Evolutionary conservation across 768 basidiomycete genomes (phyloP).

Genomic region (Zangia roseola): DNA sequence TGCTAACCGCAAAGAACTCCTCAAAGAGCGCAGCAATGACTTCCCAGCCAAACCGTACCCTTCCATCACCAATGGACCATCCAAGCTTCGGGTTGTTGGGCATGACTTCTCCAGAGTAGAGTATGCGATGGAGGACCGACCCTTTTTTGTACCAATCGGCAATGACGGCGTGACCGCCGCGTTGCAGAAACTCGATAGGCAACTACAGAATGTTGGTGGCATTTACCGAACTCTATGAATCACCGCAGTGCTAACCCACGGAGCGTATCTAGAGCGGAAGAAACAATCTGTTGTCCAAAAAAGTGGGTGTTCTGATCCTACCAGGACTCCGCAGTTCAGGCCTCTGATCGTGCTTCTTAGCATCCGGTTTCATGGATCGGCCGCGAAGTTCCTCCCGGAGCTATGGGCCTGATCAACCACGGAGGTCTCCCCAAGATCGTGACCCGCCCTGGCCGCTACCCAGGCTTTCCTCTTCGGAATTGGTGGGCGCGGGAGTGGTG

Average conservation of each 20-base stretch:
- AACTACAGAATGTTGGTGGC: slow-evolving; percentile 44
- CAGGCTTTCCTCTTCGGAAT: slow-evolving; percentile 70
- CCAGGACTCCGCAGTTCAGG: neutral
- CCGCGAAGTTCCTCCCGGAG: slow-evolving; percentile 68
- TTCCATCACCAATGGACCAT: slow-evolving; percentile 5
- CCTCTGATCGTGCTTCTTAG: slow-evolving; percentile 26
- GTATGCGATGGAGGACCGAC: slow-evolving; percentile 53
- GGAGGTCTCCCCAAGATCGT: slow-evolving; percentile 80
- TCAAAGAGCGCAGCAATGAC: slow-evolving; percentile 16
- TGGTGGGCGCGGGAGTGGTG: slow-evolving; percentile 83
- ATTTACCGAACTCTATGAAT: neutral
- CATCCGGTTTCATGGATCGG: slow-evolving; percentile 68
- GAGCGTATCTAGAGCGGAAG: slow-evolving; percentile 49
- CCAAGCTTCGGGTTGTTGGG: slow-evolving; percentile 15
- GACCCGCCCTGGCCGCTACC: slow-evolving; percentile 74
- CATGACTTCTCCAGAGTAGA: slow-evolving; percentile 49
- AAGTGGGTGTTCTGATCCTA: slow-evolving; percentile 34
- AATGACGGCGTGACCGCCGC: slow-evolving; percentile 68
- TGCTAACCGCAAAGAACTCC: slow-evolving; percentile 25
- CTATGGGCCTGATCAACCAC: slow-evolving; percentile 73
- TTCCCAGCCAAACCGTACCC: slow-evolving; percentile 23
- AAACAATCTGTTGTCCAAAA: slow-evolving; percentile 58
- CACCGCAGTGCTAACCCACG: slow-evolving; percentile 3
- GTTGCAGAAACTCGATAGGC: slow-evolving; percentile 63
- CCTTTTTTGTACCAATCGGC: slow-evolving; percentile 70